phyloP scores from a whole-genome alignment of 805 yeast species.

The Yarrowia porcina region DNA sequence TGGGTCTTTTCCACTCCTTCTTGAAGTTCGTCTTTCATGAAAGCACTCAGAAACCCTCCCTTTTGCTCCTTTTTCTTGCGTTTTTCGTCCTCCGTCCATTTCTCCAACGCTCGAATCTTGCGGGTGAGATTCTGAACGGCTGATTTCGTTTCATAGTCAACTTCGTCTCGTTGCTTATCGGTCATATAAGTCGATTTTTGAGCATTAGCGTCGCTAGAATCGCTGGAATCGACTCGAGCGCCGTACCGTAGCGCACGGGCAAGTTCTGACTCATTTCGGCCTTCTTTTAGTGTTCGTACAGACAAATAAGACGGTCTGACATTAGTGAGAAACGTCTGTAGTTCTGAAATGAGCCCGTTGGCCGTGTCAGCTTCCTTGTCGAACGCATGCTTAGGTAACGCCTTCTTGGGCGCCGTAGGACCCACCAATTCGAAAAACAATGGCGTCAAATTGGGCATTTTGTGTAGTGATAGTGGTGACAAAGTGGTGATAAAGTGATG shows the following conservation, averaged over 20 bases:
- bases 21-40: slow-evolving; percentile 33
- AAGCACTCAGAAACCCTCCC: slow-evolving; percentile 26
- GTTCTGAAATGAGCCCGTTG: slow-evolving; percentile 28
- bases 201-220: neutral
- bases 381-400: neutral
- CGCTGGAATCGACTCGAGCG: neutral
- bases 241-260: slow-evolving; percentile 16
- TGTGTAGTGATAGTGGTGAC: neutral
- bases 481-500: neutral
- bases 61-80: slow-evolving; percentile 28
- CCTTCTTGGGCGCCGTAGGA: neutral
- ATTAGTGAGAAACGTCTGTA: slow-evolving; percentile 30
- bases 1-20: slow-evolving; percentile 35
- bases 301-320: slow-evolving; percentile 38
- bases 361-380: slow-evolving; percentile 3
- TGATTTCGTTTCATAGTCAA: slow-evolving; percentile 41
- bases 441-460: slow-evolving; percentile 19
- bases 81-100: slow-evolving; percentile 32
- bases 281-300: slow-evolving; percentile 20
- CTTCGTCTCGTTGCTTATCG: slow-evolving; percentile 41
- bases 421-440: slow-evolving; percentile 20
- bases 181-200: slow-evolving; percentile 32
- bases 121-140: slow-evolving; percentile 39
- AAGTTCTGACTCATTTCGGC: slow-evolving; percentile 26
- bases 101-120: slow-evolving; percentile 35